Conservation (phyloP, 2,329 filamentous ascomycete species). For the Aspergillus sp. region DNA sequence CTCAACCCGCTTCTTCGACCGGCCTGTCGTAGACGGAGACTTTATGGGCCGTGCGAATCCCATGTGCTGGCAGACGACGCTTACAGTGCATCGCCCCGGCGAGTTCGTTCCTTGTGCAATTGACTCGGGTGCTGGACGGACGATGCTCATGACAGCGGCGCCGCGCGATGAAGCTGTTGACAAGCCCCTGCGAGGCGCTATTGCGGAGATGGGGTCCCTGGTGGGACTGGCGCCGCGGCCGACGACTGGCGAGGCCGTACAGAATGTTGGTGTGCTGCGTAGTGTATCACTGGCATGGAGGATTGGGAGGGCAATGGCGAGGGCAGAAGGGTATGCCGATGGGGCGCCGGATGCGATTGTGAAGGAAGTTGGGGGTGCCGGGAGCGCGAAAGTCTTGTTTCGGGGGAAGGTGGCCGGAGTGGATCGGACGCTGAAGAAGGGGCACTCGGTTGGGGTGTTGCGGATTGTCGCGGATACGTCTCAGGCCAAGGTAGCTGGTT, state of each 20-base stretch:
- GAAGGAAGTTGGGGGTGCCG: neutral
- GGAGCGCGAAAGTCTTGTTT: neutral
- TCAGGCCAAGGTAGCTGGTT: too few species aligned
- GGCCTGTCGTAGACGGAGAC: neutral
- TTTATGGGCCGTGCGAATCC: neutral
- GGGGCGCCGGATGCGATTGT: neutral
- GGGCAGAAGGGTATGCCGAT: neutral
- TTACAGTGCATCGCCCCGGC: neutral
- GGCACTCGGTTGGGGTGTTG: neutral
- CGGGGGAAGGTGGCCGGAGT: neutral
- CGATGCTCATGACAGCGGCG: neutral
- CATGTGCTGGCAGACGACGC: neutral
- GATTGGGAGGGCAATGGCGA: neutral
- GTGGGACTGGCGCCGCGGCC: neutral
- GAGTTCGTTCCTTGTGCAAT: neutral
- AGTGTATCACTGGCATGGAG: neutral
- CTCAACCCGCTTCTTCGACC: neutral
- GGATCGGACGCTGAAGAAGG: neutral
- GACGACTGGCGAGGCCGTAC: neutral
- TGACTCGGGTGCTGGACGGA: neutral
- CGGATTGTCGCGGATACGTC: neutral
- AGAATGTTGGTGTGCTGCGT: neutral
- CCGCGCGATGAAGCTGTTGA: neutral
- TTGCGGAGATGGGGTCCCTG: neutral
- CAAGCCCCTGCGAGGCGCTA: neutral